Base-by-base conservation (phyloP, 331 rosid genomes). In the Spiraea crenata region DNA sequence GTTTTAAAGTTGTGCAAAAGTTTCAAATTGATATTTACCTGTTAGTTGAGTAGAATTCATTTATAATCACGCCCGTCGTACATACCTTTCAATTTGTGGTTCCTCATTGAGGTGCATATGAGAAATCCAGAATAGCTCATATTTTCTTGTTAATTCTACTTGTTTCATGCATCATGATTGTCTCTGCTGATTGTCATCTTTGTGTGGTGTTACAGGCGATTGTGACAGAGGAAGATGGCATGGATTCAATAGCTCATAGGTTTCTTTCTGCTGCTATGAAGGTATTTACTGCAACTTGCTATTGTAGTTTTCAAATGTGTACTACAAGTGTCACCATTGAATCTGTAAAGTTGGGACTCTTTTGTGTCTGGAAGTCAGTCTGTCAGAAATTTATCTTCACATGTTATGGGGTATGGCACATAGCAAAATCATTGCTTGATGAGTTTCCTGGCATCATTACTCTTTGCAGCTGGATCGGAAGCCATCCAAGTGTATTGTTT, bases 171-270 rank as follows among this genome's bases (percentile, higher is more conserved):
- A 72, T 77, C 54, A 25, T 25, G 31, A 25, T 25, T 2, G 37
- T 57, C 56, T 60, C 72, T 71, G 55, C 66, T 76, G 75, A 74
- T 69, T 78, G 25, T 74, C 65, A 15, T 73, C 45, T 71, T 77
- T 65, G 72, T 70, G 78, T 25, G 31, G 31, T 25, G 54, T 66
- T 81, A 80, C 78, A 95, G 99, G 95, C 99, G 77, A 81, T 86
- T 65, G 96, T 95, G 76, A 81, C 93, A 1, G 98, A 95, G 81
- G 99, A 95, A 78, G 99, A 95, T 69, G 99, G 96, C 67, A 95
- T 95, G 99, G 99, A 95, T 57, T 95, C 99, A 8, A 95, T 89
- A 70, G 99, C 99, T 85, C 98, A 95, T 67, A 86, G 96, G 83
- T 95, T 95, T 75, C 99, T 95, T 64, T 95, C 99, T 61, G 99